phyloP scores from a whole-genome alignment of 2,329 filamentous ascomycete species.

The Aspergillaceae sp. region DNA sequence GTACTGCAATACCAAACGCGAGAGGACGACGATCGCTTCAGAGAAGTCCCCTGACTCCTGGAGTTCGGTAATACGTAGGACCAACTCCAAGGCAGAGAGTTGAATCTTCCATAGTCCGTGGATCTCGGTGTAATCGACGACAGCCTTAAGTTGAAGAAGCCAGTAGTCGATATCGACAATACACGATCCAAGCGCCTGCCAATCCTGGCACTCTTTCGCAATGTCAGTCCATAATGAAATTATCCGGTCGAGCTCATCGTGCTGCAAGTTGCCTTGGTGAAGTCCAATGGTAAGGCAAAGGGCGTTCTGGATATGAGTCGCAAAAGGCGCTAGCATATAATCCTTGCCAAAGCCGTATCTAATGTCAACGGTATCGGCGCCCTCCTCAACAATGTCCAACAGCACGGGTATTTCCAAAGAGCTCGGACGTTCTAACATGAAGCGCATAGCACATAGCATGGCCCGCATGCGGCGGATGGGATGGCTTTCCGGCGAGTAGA shows the following conservation, averaged over 20 bases:
- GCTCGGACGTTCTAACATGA: slow-evolving; percentile 24
- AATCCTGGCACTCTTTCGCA: slow-evolving; percentile 35
- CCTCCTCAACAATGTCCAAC: slow-evolving; percentile 21
- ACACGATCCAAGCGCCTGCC: slow-evolving; percentile 32
- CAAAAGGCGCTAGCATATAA: slow-evolving; percentile 16
- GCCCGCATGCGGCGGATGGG: slow-evolving; percentile 33
- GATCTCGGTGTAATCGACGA: slow-evolving; percentile 50
- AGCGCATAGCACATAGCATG: slow-evolving; percentile 27
- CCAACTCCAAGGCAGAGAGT: slow-evolving; percentile 42
- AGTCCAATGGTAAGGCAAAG: slow-evolving; percentile 28
- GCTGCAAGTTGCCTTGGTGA: slow-evolving; percentile 22
- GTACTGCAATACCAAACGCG: slow-evolving; percentile 47
- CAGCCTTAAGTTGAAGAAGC: slow-evolving; percentile 43
- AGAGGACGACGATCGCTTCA: slow-evolving; percentile 35
- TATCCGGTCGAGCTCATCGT: slow-evolving; percentile 19
- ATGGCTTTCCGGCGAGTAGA: slow-evolving; percentile 23
- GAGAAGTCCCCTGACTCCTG: slow-evolving; percentile 28
- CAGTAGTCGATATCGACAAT: slow-evolving; percentile 46
- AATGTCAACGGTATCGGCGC: slow-evolving; percentile 10
- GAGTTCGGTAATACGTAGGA: slow-evolving; percentile 42
- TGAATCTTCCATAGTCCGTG: slow-evolving; percentile 46
- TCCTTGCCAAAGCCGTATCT: slow-evolving; percentile 17
- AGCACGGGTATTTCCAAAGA: slow-evolving; percentile 19
- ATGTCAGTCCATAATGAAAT: slow-evolving; percentile 34
- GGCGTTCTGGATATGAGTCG: slow-evolving; percentile 24